A percentile compares a stretch with the other conserved stretches of the same genome.
phyloP scores from a whole-genome alignment of 192 early-diverging fungal species.

The Rhizoclosmatium sp. region DNA sequence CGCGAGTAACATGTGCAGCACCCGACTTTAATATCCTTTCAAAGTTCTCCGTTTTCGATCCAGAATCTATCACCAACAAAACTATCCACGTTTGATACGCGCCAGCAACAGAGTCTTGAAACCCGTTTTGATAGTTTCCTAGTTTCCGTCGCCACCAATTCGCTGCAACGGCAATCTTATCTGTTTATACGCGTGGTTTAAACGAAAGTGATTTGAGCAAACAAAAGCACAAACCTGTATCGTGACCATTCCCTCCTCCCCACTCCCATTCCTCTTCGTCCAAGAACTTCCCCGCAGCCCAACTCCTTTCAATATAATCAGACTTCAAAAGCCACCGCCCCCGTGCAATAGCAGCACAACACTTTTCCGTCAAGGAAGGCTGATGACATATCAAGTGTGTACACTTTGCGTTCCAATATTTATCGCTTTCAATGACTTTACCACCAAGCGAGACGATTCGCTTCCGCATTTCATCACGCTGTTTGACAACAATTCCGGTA shows the following conservation, averaged over 20 bases:
- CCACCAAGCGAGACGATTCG: slow-evolving; percentile 47
- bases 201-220: neutral
- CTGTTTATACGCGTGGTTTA: slow-evolving; percentile 2
- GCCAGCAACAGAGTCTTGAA: neutral
- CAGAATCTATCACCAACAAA: slow-evolving; percentile 2
- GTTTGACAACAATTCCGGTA: slow-evolving; percentile 32
- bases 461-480: slow-evolving; percentile 11
- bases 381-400: slow-evolving; percentile 52
- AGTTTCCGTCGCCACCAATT: slow-evolving; percentile 45
- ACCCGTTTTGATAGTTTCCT: slow-evolving; percentile 37
- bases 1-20: neutral
- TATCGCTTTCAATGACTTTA: slow-evolving; percentile 31
- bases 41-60: neutral
- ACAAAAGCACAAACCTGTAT: neutral
- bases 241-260: neutral
- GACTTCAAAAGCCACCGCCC: slow-evolving; percentile 49
- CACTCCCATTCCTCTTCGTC: slow-evolving; percentile 56
- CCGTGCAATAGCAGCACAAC: slow-evolving; percentile 44
- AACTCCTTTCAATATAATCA: slow-evolving; percentile 45
- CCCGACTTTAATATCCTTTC: neutral
- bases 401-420: slow-evolving; percentile 42
- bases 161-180: slow-evolving; percentile 27
- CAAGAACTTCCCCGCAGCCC: slow-evolving; percentile 41
- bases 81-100: slow-evolving; percentile 18
- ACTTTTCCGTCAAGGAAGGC: slow-evolving; percentile 54